These are phyloP conservation scores for Yamadazyma dendronema DNA, from an alignment of 1,139 yeast genomes.

Conservation along the genomic window DNA sequence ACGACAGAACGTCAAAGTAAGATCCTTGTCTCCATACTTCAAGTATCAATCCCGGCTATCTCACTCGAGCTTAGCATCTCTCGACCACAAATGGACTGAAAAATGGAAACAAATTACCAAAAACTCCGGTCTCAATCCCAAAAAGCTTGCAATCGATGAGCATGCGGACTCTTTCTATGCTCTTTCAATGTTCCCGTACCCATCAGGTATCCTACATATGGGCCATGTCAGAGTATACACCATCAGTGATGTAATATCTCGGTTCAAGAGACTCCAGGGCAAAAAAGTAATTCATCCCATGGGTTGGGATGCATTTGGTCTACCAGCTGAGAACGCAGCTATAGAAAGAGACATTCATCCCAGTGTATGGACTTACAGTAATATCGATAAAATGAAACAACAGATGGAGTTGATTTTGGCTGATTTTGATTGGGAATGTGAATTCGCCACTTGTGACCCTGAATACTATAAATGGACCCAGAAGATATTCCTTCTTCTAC, in stretches of 20 bases:
- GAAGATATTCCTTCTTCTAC: constrained; percentile 69
- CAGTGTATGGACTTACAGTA: constrained; percentile 73
- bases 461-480: constrained; percentile 94
- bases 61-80: not conserved
- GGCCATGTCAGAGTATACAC: constrained; percentile 94
- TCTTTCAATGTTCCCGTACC: constrained; percentile 92
- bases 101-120: constrained; percentile 48
- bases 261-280: constrained; percentile 78
- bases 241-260: constrained; percentile 77
- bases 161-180: constrained; percentile 54
- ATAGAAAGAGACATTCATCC: constrained; percentile 82
- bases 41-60: not conserved
- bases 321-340: constrained; percentile 98
- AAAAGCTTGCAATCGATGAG: constrained; percentile 25
- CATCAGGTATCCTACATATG: constrained; percentile 87
- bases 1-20: too few species aligned
- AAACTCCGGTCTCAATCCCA: constrained; percentile 40
- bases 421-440: constrained; percentile 93
- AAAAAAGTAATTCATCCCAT: constrained; percentile 85
- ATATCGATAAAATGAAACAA: constrained; percentile 77
- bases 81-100: constrained; percentile 43
- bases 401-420: constrained; percentile 80
- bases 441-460: constrained; percentile 82
- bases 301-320: constrained; percentile 99
- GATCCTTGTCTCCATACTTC: not conserved